Percentiles rank a stretch among this genome's conserved stretches.
Conservation (phyloP, 2,329 filamentous ascomycete genomes). For the Chalaropsis ovoidea region DNA sequence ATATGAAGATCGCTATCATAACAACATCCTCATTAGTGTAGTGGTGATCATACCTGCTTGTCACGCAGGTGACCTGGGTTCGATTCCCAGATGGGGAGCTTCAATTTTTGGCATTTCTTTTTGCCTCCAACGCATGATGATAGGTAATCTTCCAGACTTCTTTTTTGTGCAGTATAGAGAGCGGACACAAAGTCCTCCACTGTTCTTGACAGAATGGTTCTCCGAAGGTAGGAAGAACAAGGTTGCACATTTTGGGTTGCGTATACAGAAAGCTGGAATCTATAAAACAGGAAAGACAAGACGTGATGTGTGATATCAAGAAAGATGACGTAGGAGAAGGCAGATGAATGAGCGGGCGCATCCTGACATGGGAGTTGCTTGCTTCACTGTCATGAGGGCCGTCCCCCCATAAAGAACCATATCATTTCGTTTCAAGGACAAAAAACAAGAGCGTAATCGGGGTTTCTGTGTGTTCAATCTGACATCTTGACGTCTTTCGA, state of each 20-base stretch:
- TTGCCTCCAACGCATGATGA: not conserved
- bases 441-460: not conserved
- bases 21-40: constrained; percentile 22
- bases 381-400: not conserved
- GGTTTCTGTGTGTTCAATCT: constrained; percentile 32
- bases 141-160: not conserved
- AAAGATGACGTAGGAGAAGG: constrained; percentile 16
- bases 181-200: not conserved
- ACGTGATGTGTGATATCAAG: constrained; percentile 24
- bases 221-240: not conserved
- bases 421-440: constrained; percentile 16
- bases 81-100: constrained; percentile 24
- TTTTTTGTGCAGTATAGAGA: not conserved
- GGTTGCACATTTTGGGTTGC: constrained; percentile 11
- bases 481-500: constrained; percentile 47
- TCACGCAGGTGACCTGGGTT: constrained; percentile 25
- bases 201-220: not conserved
- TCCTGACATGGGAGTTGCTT: not conserved
- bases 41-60: constrained; percentile 24
- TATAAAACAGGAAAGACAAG: constrained; percentile 20
- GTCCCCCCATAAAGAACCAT: not conserved
- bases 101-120: not conserved
- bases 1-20: not conserved
- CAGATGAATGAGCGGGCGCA: not conserved
- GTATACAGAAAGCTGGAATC: constrained; percentile 17